Percentiles rank a stretch among this genome's conserved stretches.
These are phyloP conservation scores for Cordyceps sp. DNA, from an alignment of 2,329 filamentous ascomycete species.

Conservation along the genomic window DNA sequence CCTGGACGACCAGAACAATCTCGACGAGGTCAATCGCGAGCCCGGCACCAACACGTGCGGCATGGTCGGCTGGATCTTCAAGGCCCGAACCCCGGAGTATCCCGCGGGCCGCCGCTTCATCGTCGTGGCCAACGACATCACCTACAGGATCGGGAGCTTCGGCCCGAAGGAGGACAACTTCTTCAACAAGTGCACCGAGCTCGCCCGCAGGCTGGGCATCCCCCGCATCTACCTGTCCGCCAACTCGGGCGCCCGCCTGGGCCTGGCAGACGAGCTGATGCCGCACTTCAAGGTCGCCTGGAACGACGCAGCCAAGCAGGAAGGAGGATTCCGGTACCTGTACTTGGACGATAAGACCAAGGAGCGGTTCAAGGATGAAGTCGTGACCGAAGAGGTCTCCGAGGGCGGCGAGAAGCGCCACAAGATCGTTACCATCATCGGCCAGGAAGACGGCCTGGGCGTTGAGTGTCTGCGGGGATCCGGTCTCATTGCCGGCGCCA, in stretches of 20 bases:
- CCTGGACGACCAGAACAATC: conserved; percentile 80
- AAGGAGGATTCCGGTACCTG: conserved; percentile 89
- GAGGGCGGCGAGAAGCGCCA: conserved; percentile 82
- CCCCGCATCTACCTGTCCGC: conserved; percentile 95
- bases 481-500: conserved; percentile 94
- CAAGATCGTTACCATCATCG: conserved; percentile 87
- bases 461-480: conserved; percentile 95
- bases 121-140: conserved; percentile 97
- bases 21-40: conserved; percentile 86
- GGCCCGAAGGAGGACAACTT: conserved; percentile 93
- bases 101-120: conserved; percentile 83
- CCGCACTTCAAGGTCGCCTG: conserved; percentile 94
- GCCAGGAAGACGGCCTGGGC: conserved; percentile 88
- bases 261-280: conserved; percentile 91
- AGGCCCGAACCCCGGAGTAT: conserved; percentile 89
- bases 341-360: conserved; percentile 81
- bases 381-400: conserved; percentile 66
- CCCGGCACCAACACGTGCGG: conserved; percentile 90
- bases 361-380: conserved; percentile 62
- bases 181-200: conserved; percentile 97
- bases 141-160: conserved; percentile 96
- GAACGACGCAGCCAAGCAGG: conserved; percentile 70
- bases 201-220: conserved; percentile 85
- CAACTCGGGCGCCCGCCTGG: conserved; percentile 95
- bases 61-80: conserved; percentile 98